These are phyloP conservation scores for Phaeolepiota aurea DNA, from an alignment of 768 basidiomycete genomes.

Conservation along the genomic window DNA sequence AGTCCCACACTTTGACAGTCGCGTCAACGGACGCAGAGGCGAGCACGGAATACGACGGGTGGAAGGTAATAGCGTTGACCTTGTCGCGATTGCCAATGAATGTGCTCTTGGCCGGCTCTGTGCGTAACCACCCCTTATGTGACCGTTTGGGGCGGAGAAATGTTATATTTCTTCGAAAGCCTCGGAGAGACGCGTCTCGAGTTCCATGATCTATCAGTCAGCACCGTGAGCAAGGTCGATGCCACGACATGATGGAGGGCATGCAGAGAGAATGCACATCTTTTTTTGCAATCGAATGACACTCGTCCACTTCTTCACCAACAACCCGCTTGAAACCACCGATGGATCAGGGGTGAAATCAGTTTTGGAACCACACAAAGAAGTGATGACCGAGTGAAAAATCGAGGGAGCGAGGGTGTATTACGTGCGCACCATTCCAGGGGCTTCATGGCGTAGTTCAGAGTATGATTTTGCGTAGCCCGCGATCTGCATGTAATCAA, in stretches of 20 bases:
- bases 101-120: conserved; percentile 72
- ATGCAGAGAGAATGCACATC: conserved; percentile 30
- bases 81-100: conserved; percentile 69
- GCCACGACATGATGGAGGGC: not conserved
- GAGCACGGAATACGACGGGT: conserved; percentile 74
- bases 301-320: conserved; percentile 98
- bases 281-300: conserved; percentile 95
- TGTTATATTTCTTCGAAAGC: conserved; percentile 64
- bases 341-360: conserved; percentile 79
- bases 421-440: not conserved
- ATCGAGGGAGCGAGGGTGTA: too few species aligned
- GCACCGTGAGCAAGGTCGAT: conserved; percentile 4
- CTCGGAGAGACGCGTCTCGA: conserved; percentile 76
- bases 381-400: not conserved
- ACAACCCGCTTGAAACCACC: conserved; percentile 74
- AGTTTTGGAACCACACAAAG: conserved; percentile 35
- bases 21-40: conserved; percentile 86
- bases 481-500: conserved; percentile 65
- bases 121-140: conserved; percentile 75
- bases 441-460: not conserved
- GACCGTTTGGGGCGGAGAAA: conserved; percentile 29
- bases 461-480: conserved; percentile 35
- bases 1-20: conserved; percentile 92
- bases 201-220: conserved; percentile 88
- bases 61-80: conserved; percentile 76